Evolutionary conservation across 169 alveolate species (phyloP), one percentile per base, ranked within the genome.

Genomic region (Eimeria maxima): DNA sequence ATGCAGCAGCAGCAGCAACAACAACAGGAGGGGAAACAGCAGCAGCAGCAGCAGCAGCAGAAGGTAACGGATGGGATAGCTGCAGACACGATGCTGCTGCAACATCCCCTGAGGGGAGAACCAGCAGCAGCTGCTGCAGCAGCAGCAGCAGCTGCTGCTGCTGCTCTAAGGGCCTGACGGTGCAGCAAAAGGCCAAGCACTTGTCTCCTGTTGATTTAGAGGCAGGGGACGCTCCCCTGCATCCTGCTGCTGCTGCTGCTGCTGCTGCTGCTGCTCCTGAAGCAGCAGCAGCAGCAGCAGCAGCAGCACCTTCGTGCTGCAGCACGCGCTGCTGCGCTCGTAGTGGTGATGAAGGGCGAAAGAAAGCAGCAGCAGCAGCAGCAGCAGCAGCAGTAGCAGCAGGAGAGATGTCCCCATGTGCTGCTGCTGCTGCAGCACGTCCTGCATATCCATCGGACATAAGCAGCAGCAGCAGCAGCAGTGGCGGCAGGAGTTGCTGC

Each of bases 231-330:
- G 33, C 38, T 10, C 27, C 6, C 74, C 29, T n/a, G 18, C 18
- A 11, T 50, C 57, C 57, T 65, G 74, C 27, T 65, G 74, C 74
- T 65, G 74, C 74, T 65, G 74, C 74, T 65, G 74, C 74, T 65
- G 74, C 74, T 50, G 57, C 57, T 50, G 57, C 57, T 50, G 57
- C 57, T 50, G 57, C 57, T n/a, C n/a, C n/a, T n/a, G n/a, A n/a
- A n/a, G n/a, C n/a, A n/a, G n/a, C n/a, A n/a, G n/a, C n/a, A n/a
- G n/a, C n/a, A n/a, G n/a, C n/a, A n/a, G n/a, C n/a, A n/a, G n/a
- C n/a, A n/a, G n/a, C n/a, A n/a, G n/a, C n/a, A 65, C 38, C 74
- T 22, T 22, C 67, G 74, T 29, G 91, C 91, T 29, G 74, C 91
- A 53, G 91, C 91, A 83, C 50, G 45, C 45, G 76, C 53, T n/a